These are phyloP conservation scores for Leccinum arenicola DNA, from an alignment of 768 basidiomycete species.

Conservation along the genomic window DNA sequence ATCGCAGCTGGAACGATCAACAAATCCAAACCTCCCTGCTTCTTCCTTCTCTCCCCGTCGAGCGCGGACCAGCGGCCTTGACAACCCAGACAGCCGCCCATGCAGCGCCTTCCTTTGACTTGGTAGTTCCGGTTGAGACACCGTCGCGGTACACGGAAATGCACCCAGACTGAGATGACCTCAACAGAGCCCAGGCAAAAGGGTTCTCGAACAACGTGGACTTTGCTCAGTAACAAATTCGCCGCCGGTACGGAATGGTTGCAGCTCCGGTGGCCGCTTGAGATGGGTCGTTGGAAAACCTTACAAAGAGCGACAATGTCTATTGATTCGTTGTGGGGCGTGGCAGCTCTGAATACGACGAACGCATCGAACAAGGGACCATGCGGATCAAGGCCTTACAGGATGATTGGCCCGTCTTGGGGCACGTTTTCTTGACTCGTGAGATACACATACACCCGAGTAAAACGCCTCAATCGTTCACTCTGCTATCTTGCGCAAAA, in stretches of 20 bases:
- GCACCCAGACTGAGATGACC: conserved; percentile 52
- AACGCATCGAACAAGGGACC: not conserved
- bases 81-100: conserved; percentile 74
- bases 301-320: conserved; percentile 49
- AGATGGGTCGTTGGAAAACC: conserved; percentile 1
- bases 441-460: conserved; percentile 55
- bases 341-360: conserved; percentile 42
- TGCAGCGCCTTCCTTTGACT: conserved; percentile 56
- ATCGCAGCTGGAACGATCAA: conserved; percentile 62
- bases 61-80: conserved; percentile 35
- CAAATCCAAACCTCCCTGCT: conserved; percentile 38
- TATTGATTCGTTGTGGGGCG: conserved; percentile 70
- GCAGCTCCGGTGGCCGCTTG: conserved; percentile 33
- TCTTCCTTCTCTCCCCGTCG: conserved; percentile 18
- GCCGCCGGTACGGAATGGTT: conserved; percentile 57
- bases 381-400: conserved; percentile 38
- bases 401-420: conserved; percentile 53
- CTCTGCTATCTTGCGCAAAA: conserved; percentile 58
- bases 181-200: conserved; percentile 46
- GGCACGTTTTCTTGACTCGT: conserved; percentile 57
- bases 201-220: conserved; percentile 64
- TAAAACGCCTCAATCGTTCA: conserved; percentile 62
- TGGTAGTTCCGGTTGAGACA: conserved; percentile 49
- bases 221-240: conserved; percentile 70
- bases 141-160: conserved; percentile 50